Base-by-base conservation (phyloP, 306 rosid genomes). In the Quercus parvula region DNA sequence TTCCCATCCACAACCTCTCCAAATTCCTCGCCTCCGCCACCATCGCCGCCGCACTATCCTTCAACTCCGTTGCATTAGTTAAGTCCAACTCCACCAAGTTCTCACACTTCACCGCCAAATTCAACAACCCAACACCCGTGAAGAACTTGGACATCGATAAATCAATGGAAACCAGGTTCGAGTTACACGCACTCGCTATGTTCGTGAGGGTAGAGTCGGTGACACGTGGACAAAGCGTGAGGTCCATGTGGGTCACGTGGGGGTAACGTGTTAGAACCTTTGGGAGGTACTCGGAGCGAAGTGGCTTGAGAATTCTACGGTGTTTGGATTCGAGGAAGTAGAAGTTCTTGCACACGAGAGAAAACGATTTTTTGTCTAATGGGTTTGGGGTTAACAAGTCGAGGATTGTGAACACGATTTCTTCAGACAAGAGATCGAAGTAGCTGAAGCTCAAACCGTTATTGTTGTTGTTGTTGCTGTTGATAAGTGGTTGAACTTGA, bases 51-150 rank as follows among this genome's bases (percentile, higher is more conserved):
- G 88, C 97, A 3, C 86, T 74, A 56, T 95, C 98, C 71, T 75
- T 80, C 20, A 95, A 77, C 81, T 88, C 94, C 66, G 97, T 95
- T 61, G 94, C 92, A 78, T 95, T 95, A 1, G 97, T 91, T 79
- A 93, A 75, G 80, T 95, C 88, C 27, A 95, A 77, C 89, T 95
- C 99, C 72, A 83, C 87, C 86, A 95, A 73, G 61, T 84, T 81
- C 55, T 69, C 22, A 44, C 99, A 95, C 10, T 62, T 80, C 18
- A 70, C 5, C 0, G 85, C 88, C 75, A 95, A 22, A 27, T 76
- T 83, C 67, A 75, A 13, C 73, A 95, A 46, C 64, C 99, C 99
- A 3, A 70, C 56, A 13, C 80, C 91, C 1, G 94, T 83, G 82
- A 95, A 95, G 75, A 80, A 84, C 62, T 75, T 81, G 25, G 99